Base-by-base conservation (phyloP, 2,329 filamentous ascomycete genomes). In the Colletotrichum tamarilloi region DNA sequence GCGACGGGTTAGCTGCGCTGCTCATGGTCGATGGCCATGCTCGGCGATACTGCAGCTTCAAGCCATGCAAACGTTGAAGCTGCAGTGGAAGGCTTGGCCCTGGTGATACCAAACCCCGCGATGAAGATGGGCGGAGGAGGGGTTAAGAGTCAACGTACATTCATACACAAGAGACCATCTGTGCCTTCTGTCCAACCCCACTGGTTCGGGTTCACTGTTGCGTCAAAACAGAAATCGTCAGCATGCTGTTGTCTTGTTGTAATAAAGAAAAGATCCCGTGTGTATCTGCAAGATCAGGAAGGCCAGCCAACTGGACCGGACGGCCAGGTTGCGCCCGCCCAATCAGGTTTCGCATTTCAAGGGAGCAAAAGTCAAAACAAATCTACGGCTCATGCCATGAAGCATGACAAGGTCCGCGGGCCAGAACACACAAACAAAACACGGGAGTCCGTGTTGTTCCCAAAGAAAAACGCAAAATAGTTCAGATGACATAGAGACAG, bases 141-240 rank as follows among this genome's bases (percentile, higher is more conserved):
- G 65, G 55, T 64, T 53, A 65, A 52, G 22, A 9, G 67, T 22
- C 62, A 24, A 83, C 87, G 79, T 81, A 89, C 87, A 80, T 88
- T 87, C 83, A 90, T 83, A 78, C 88, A 90, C 30, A 89, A 77
- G 22, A 76, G 78, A 49, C 86, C 86, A 2, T 78, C 76, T 19
- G 80, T 78, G 11, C 81, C 81, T 14, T 79, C 76, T 26, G 81
- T 75, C 77, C 85, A 83, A 75, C 86, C 86, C 87, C 87, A 89
- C 79, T 88, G 87, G 75, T 89, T 89, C 59, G 88, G 87, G 76
- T 89, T 89, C 68, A 89, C 87, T 89, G 70, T 19, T 46, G 46
- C 16, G 42, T 49, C 42, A 19, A 26, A 60, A 67, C n/a, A 62
- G 32, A 56, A 38, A 60, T 65, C 66, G 67, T 73, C 46, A 73